Conservation (phyloP, 495 filamentous ascomycete species). For the Cairneyella variabilis region DNA sequence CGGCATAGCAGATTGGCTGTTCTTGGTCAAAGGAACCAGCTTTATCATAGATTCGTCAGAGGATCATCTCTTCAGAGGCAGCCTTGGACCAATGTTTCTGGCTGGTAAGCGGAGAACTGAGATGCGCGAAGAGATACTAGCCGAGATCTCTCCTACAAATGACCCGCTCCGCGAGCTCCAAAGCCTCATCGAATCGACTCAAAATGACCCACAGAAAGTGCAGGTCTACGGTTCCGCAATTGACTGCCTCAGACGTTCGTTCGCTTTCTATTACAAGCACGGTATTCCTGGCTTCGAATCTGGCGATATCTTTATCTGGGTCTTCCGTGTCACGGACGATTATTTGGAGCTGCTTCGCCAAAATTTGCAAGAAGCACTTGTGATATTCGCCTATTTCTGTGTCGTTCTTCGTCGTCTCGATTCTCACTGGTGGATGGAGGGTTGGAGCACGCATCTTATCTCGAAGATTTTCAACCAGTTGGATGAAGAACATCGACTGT, state of each 20-base stretch:
- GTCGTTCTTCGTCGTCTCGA: conserved; percentile 34
- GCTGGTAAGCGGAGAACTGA: conserved; percentile 21
- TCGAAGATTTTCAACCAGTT: conserved; percentile 31
- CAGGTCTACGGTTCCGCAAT: conserved; percentile 16
- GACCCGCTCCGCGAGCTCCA: conserved; percentile 3
- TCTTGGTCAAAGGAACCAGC: conserved; percentile 34
- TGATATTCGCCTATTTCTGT: conserved; percentile 39
- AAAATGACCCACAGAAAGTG: background rate
- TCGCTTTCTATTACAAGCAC: conserved; percentile 6
- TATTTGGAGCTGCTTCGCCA: conserved; percentile 32
- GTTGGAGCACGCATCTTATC: conserved; percentile 36
- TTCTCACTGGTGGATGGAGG: conserved; percentile 40
- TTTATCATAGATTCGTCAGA: conserved; percentile 31
- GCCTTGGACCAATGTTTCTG: conserved; percentile 30
- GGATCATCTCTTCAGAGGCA: conserved; percentile 22
- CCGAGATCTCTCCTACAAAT: background rate
- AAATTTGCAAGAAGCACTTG: conserved; percentile 33
- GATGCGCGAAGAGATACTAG: background rate
- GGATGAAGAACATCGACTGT: conserved; percentile 36
- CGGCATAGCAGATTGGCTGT: conserved; percentile 39
- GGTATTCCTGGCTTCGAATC: conserved; percentile 17
- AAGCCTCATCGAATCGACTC: background rate
- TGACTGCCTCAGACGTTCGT: conserved; percentile 1
- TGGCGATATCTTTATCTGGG: conserved; percentile 37
- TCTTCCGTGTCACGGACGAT: conserved; percentile 29